Evolutionary conservation across 1,284 basidiomycete species (phyloP).

Genomic region (Ceratobasidium sp.): DNA sequence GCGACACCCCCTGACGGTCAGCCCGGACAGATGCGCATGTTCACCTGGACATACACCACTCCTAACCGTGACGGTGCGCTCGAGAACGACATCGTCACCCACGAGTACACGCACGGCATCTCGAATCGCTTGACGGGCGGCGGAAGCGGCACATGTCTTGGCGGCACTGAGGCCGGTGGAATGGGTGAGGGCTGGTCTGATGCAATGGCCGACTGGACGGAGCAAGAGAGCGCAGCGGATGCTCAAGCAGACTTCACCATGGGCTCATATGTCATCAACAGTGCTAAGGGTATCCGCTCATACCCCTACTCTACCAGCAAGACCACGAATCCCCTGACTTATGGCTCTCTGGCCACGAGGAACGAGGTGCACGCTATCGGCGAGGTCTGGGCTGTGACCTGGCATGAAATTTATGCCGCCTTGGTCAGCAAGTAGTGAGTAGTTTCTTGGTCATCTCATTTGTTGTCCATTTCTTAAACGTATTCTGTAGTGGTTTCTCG

Average conservation of each 20-base stretch:
- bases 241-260: constrained; percentile 38
- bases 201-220: constrained; percentile 37
- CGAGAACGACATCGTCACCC: constrained; percentile 44
- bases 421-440: constrained; percentile 44
- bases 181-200: constrained; percentile 48
- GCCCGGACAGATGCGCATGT: constrained; percentile 44
- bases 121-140: constrained; percentile 41
- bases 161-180: constrained; percentile 45
- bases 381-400: constrained; percentile 47
- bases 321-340: constrained; percentile 44
- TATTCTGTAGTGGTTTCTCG: constrained; percentile 43
- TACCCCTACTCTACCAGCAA: constrained; percentile 46
- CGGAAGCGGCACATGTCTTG: constrained; percentile 27
- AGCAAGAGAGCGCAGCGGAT: constrained; percentile 42
- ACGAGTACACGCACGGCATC: constrained; percentile 45
- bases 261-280: constrained; percentile 45
- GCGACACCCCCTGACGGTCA: constrained; percentile 45
- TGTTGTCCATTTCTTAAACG: no score
- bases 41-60: constrained; percentile 43
- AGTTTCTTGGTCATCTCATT: neutral
- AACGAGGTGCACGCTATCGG: constrained; percentile 45
- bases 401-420: constrained; percentile 40
- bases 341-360: constrained; percentile 28
- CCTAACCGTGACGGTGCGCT: constrained; percentile 47
- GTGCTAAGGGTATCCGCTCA: constrained; percentile 27